phyloP scores from a whole-genome alignment of 2,329 filamentous ascomycete genomes.

The Fusarium sulawesiense region DNA sequence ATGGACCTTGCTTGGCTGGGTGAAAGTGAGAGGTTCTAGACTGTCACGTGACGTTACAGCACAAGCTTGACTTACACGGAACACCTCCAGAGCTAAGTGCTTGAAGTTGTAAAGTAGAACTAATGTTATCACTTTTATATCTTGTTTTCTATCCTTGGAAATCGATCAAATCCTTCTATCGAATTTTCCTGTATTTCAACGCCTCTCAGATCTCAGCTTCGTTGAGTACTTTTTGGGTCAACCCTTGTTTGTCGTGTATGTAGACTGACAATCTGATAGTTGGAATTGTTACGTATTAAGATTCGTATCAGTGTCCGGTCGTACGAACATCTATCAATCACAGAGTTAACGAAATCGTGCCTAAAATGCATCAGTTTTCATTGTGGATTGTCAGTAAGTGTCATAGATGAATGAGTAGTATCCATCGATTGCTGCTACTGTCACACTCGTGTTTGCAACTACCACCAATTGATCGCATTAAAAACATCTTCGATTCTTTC shows the following conservation, averaged over 20 bases:
- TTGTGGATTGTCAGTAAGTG: neutral
- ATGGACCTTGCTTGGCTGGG: constrained; percentile 7
- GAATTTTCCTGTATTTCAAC: neutral
- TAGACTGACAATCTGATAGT: neutral
- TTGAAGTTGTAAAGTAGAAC: neutral
- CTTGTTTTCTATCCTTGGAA: neutral
- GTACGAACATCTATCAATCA: neutral
- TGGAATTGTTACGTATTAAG: neutral
- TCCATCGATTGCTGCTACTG: neutral
- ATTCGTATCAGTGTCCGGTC: neutral
- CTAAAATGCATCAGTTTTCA: neutral
- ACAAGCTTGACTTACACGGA: constrained; percentile 8
- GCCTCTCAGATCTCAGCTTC: neutral
- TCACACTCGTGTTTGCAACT: neutral
- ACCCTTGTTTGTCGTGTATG: neutral
- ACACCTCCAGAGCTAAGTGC: neutral
- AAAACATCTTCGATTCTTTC: neutral
- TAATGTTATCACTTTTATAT: neutral
- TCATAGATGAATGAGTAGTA: neutral
- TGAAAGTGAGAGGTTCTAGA: constrained; percentile 19
- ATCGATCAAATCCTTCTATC: neutral
- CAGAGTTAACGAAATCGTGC: neutral
- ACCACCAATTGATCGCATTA: neutral
- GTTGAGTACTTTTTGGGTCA: neutral
- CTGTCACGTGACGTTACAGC: constrained; percentile 34